Evolutionary conservation across 2,329 filamentous ascomycete genomes (phyloP).

Genomic region (Aspergillus fructus): DNA sequence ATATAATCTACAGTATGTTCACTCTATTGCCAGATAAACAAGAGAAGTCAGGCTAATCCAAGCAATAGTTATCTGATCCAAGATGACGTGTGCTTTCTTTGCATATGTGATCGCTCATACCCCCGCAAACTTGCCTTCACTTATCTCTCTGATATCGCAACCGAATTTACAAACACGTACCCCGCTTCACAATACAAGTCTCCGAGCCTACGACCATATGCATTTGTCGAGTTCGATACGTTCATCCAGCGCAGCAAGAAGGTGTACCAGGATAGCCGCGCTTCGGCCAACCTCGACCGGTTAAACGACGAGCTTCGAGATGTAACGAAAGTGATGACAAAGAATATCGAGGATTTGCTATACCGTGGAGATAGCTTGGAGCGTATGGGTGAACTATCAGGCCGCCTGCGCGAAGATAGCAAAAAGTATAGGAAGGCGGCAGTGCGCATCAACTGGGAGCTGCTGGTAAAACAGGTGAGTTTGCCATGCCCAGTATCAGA

Average conservation of each 20-base stretch:
- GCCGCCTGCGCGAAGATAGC: slow-evolving; percentile 82
- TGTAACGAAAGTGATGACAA: slow-evolving; percentile 99
- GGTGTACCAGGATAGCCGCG: slow-evolving; percentile 89
- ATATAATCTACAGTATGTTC: slow-evolving; percentile 78
- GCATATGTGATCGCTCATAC: slow-evolving; percentile 90
- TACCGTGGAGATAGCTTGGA: slow-evolving; percentile 94
- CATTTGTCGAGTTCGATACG: slow-evolving; percentile 96
- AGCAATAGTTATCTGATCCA: slow-evolving; percentile 74
- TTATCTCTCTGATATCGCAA: slow-evolving; percentile 87
- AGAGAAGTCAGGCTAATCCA: not conserved
- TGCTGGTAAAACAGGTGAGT: slow-evolving; percentile 80
- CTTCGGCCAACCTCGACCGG: slow-evolving; percentile 88
- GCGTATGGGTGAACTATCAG: slow-evolving; percentile 94
- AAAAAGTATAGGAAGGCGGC: slow-evolving; percentile 92
- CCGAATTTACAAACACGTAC: slow-evolving; percentile 89
- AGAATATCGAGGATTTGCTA: slow-evolving; percentile 97
- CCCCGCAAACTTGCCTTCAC: slow-evolving; percentile 98
- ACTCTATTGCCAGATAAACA: not conserved
- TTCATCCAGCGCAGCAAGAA: slow-evolving; percentile 92
- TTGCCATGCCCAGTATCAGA: not conserved
- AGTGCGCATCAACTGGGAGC: slow-evolving; percentile 96
- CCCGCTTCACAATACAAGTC: slow-evolving; percentile 69
- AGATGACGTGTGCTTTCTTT: slow-evolving; percentile 82
- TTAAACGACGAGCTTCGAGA: slow-evolving; percentile 96
- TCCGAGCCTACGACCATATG: slow-evolving; percentile 80